Evolutionary conservation across 345 rosid genomes (phyloP), one percentile per base, ranked within the genome.

Genomic region (Iberis pinnata): DNA sequence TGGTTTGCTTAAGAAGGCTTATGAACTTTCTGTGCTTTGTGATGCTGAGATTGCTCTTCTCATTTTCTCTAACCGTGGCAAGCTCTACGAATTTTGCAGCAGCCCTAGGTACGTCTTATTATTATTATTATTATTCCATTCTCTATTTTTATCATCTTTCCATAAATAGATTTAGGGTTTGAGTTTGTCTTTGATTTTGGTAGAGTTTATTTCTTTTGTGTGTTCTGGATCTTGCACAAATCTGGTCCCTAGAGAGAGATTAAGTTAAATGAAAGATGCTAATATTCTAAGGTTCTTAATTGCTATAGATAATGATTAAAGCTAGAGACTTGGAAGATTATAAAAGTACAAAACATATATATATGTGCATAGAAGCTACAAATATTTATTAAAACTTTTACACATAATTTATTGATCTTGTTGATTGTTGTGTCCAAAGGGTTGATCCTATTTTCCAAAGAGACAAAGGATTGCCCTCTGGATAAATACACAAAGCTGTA

Each of bases 51-150:
- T 67, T 67, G 72, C 76, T 62, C 79, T 82, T 51, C 77, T 82
- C 59, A 73, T 82, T 71, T 82, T 82, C 83, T 79, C 89, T 16
- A 75, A 56, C 58, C 77, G 79, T 12, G 85, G 82, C 53, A 82
- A 82, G 72, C 85, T 80, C 45, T 80, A 68, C 40, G 82, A 80
- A 17, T 80, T 75, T 74, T 77, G 78, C 67, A 80, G 75, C 75
- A 72, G 54, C 64, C 59, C 80, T 49, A 70, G 75, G 86, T 80
- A 65, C n/a, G n/a, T n/a, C n/a, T n/a, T n/a, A 29, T 11, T 6
- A 4, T n/a, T n/a, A 6, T 60, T 1, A 2, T 29, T 36, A 1
- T 19, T 18, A 18, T 41, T 17, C 32, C 3, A 50, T 49, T 12
- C 17, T 18, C 8, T 29, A 29, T 9, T 7, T 29, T 7, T 29